Conservation (phyloP, 2,329 filamentous ascomycete species). For the Gliomastix tumulicola region DNA sequence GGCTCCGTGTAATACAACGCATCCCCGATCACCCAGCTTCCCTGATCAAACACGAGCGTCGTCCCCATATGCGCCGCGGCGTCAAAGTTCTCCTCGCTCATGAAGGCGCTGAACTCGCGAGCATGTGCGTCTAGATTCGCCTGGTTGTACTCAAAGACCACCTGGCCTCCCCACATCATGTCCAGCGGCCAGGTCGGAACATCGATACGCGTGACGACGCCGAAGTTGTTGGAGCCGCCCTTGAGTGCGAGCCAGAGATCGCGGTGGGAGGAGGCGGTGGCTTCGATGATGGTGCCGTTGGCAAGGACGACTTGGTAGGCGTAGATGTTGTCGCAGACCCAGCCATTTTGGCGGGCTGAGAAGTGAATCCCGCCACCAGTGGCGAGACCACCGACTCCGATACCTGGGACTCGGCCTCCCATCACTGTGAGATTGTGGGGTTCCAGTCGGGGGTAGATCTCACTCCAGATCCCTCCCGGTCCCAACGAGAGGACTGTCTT, state of each 20-base stretch:
- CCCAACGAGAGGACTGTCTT: constrained; percentile 29
- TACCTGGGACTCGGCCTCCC: constrained; percentile 29
- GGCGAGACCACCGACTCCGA: constrained; percentile 35
- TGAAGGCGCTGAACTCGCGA: constrained; percentile 9
- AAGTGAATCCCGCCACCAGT: constrained; percentile 44
- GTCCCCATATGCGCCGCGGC: constrained; percentile 5
- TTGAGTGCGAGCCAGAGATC: constrained; percentile 36
- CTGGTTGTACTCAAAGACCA: constrained; percentile 2
- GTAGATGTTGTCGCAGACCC: constrained; percentile 27
- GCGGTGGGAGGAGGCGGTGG: constrained; percentile 21
- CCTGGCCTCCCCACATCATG: constrained; percentile 19
- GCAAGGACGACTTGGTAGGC: constrained; percentile 33
- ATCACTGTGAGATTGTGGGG: constrained; percentile 24
- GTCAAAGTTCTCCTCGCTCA: constrained; percentile 7
- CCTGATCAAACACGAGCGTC: constrained; percentile 1
- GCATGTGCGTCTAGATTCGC: constrained; percentile 3
- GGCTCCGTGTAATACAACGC: constrained; percentile 2
- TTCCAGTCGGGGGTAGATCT: constrained; percentile 32
- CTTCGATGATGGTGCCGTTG: constrained; percentile 29
- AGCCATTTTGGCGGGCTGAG: constrained; percentile 29
- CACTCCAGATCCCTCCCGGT: constrained; percentile 33
- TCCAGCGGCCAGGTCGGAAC: constrained; percentile 17
- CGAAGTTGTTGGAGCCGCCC: constrained; percentile 36
- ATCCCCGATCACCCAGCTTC: neutral
- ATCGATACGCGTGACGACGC: constrained; percentile 20